Percentiles rank a stretch among this genome's conserved stretches.
phyloP scores from a whole-genome alignment of 352 stramenopile genomes.

The Globisporangium megalacanthum region DNA sequence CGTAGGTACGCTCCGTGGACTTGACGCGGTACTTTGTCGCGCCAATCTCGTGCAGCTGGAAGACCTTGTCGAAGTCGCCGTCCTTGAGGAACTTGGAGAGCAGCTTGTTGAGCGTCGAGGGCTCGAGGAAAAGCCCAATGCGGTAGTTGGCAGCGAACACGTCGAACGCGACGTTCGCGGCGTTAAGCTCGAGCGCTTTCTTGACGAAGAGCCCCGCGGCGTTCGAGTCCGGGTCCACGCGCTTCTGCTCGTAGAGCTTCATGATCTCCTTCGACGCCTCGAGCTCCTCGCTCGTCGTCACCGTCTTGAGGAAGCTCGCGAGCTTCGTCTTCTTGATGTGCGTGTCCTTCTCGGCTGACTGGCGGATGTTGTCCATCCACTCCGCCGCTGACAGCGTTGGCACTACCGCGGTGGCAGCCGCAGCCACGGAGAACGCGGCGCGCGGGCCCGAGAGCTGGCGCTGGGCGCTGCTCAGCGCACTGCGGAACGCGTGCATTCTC shows the following conservation, averaged over 20 bases:
- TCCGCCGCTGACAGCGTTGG: slow-evolving; percentile 54
- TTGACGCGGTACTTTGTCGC: slow-evolving; percentile 79
- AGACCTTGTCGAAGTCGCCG: slow-evolving; percentile 73
- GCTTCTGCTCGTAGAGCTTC: slow-evolving; percentile 86
- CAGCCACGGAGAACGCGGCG: slow-evolving; percentile 30
- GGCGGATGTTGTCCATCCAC: slow-evolving; percentile 80
- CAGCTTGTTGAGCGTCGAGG: slow-evolving; percentile 77
- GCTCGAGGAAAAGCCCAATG: slow-evolving; percentile 77
- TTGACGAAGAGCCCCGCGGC: slow-evolving; percentile 77
- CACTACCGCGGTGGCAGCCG: slow-evolving; percentile 17
- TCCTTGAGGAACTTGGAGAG: slow-evolving; percentile 80
- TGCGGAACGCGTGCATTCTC: slow-evolving; percentile 67
- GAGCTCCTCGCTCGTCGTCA: slow-evolving; percentile 76
- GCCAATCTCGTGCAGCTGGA: slow-evolving; percentile 70
- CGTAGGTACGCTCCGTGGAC: slow-evolving; percentile 77
- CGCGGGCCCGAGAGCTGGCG: slow-evolving; percentile 38
- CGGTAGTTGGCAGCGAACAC: slow-evolving; percentile 79
- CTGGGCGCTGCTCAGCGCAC: slow-evolving; percentile 42
- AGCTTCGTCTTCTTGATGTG: slow-evolving; percentile 82
- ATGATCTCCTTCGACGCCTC: slow-evolving; percentile 81
- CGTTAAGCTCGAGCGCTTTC: slow-evolving; percentile 77
- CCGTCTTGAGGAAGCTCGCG: slow-evolving; percentile 76
- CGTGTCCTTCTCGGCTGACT: slow-evolving; percentile 64
- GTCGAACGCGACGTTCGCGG: slow-evolving; percentile 64
- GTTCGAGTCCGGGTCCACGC: slow-evolving; percentile 71